phyloP scores from a whole-genome alignment of 495 filamentous ascomycete species.

The Pyrenopolyporus hunteri region DNA sequence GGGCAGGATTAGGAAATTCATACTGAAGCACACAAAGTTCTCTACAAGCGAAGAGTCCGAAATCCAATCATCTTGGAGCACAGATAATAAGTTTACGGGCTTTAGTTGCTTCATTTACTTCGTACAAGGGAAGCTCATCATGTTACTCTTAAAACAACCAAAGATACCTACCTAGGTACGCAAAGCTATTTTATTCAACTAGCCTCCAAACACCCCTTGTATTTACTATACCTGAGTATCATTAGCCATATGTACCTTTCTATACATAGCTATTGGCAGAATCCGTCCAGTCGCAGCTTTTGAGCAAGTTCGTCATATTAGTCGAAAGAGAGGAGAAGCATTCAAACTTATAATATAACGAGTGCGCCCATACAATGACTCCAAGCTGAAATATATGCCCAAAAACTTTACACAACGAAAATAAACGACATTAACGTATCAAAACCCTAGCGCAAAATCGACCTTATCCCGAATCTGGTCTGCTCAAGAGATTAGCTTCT shows the following conservation, averaged over 20 bases:
- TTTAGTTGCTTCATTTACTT: not conserved
- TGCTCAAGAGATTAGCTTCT: slow-evolving; percentile 10
- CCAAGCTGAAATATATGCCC: not conserved
- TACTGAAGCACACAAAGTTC: not conserved
- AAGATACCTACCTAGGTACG: not conserved
- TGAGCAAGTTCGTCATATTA: slow-evolving; percentile 14
- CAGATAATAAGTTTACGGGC: not conserved
- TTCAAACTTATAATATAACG: slow-evolving; percentile 20
- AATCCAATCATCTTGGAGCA: too few species aligned
- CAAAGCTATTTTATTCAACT: not conserved
- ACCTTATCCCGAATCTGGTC: slow-evolving; percentile 45
- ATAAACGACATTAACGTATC: not conserved
- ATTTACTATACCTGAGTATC: slow-evolving; percentile 8
- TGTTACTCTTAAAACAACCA: not conserved
- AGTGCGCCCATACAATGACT: slow-evolving; percentile 6
- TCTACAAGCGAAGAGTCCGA: too few species aligned
- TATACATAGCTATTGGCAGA: not conserved
- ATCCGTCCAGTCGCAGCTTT: slow-evolving; percentile 1
- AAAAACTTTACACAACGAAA: not conserved
- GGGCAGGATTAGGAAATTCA: not conserved
- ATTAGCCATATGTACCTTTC: not conserved
- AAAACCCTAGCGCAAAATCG: slow-evolving; percentile 38
- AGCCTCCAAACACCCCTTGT: not conserved
- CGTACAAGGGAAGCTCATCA: not conserved
- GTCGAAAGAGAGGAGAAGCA: slow-evolving; percentile 26